Conservation (phyloP, 2,329 filamentous ascomycete species). For the Plenodomus lindquistii region DNA sequence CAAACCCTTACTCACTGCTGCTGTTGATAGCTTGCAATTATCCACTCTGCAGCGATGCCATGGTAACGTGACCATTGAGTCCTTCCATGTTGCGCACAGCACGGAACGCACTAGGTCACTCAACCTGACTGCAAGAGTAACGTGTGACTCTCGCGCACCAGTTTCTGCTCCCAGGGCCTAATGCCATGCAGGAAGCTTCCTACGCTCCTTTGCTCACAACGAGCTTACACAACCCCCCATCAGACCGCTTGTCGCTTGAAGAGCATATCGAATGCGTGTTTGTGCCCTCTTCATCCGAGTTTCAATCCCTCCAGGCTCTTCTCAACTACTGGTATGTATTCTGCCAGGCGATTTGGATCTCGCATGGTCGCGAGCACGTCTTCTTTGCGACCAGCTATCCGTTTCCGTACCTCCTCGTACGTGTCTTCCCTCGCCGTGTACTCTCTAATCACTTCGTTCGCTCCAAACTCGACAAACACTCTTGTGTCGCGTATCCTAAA, state of each 20-base stretch:
- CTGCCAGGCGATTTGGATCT: constrained; percentile 72
- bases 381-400: constrained; percentile 61
- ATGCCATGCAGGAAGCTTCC: not conserved
- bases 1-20: too few species aligned
- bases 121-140: not conserved
- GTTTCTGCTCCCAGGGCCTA: too few species aligned
- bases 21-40: too few species aligned
- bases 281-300: constrained; percentile 31
- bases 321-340: constrained; percentile 67
- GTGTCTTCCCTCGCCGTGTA: constrained; percentile 85
- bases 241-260: not conserved
- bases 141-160: too few species aligned
- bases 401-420: constrained; percentile 73
- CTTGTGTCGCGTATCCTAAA: constrained; percentile 87
- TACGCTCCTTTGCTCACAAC: not conserved
- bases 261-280: not conserved
- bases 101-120: too few species aligned
- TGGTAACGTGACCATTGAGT: too few species aligned
- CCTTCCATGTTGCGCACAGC: too few species aligned
- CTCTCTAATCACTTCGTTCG: constrained; percentile 79
- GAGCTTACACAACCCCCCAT: not conserved
- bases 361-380: constrained; percentile 76
- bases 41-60: too few species aligned
- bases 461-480: constrained; percentile 86
- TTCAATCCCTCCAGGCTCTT: constrained; percentile 63